Evolutionary conservation across 2,329 filamentous ascomycete genomes (phyloP).

Genomic region (Penicillium sp.): DNA sequence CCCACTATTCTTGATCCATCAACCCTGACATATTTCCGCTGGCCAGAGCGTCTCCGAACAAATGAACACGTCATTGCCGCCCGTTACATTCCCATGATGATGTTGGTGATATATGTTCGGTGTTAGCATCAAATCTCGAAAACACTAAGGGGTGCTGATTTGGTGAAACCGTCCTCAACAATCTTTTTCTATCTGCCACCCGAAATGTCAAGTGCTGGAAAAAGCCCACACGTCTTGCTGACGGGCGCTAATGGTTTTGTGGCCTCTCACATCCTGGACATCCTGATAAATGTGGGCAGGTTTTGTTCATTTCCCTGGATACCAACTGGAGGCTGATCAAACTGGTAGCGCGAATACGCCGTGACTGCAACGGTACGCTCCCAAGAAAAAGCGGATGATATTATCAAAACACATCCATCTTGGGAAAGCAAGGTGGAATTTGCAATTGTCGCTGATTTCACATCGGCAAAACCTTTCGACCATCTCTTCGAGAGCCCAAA

Average conservation of each 20-base stretch:
- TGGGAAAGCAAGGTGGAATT: conserved; percentile 45
- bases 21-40: too few species aligned
- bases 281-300: conserved; percentile 51
- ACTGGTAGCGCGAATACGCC: conserved; percentile 4
- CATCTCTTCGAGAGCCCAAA: conserved; percentile 7
- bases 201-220: too few species aligned
- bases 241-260: conserved; percentile 19
- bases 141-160: too few species aligned
- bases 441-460: conserved; percentile 39
- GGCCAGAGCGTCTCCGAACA: too few species aligned
- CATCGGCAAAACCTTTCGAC: conserved; percentile 41
- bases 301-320: not conserved
- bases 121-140: too few species aligned
- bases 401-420: conserved; percentile 51
- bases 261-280: conserved; percentile 15
- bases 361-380: conserved; percentile 15
- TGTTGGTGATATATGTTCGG: too few species aligned
- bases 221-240: conserved; percentile 1
- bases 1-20: too few species aligned
- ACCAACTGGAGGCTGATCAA: not conserved
- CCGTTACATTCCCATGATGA: too few species aligned
- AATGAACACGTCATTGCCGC: too few species aligned
- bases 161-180: too few species aligned
- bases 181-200: too few species aligned
- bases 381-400: conserved; percentile 33